phyloP scores from a whole-genome alignment of 768 basidiomycete genomes.

The Albatrellus ellisii region DNA sequence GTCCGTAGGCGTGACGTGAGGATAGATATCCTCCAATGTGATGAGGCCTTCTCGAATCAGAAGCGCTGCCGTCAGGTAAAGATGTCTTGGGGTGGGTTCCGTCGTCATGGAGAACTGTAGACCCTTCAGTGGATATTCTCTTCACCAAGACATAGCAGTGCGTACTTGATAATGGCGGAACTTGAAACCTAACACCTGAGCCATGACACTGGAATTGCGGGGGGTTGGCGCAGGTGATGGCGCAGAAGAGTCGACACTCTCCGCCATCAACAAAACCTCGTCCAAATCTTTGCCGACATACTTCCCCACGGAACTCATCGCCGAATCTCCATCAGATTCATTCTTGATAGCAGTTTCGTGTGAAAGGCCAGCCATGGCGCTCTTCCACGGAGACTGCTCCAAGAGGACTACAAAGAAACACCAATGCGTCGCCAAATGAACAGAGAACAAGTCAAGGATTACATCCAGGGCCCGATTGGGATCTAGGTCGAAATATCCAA shows the following conservation, averaged over 20 bases:
- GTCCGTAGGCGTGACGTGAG: slow-evolving; percentile 76
- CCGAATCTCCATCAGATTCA: slow-evolving; percentile 22
- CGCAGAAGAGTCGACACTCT: slow-evolving; percentile 17
- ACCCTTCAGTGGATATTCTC: slow-evolving; percentile 11
- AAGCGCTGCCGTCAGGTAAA: slow-evolving; percentile 76
- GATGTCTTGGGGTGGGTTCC: slow-evolving; percentile 52
- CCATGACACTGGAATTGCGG: slow-evolving; percentile 46
- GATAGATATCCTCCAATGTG: slow-evolving; percentile 76
- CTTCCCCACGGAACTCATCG: slow-evolving; percentile 23
- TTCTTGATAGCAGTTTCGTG: slow-evolving; percentile 16
- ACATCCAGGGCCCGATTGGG: slow-evolving; percentile 91
- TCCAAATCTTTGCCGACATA: slow-evolving; percentile 54
- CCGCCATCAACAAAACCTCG: slow-evolving; percentile 47
- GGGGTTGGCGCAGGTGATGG: slow-evolving; percentile 14
- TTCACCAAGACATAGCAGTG: not conserved
- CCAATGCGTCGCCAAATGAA: slow-evolving; percentile 71
- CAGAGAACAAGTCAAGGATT: slow-evolving; percentile 81
- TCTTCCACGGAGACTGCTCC: slow-evolving; percentile 73
- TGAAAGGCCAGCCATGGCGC: slow-evolving; percentile 11
- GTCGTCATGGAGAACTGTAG: slow-evolving; percentile 39
- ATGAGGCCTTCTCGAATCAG: slow-evolving; percentile 87
- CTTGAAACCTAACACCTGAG: slow-evolving; percentile 97
- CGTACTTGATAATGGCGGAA: slow-evolving; percentile 79
- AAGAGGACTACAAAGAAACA: slow-evolving; percentile 82
- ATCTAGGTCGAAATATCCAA: slow-evolving; percentile 94